These are phyloP conservation scores for Neurospora sp. DNA, from an alignment of 495 filamentous ascomycete species.

Conservation along the genomic window DNA sequence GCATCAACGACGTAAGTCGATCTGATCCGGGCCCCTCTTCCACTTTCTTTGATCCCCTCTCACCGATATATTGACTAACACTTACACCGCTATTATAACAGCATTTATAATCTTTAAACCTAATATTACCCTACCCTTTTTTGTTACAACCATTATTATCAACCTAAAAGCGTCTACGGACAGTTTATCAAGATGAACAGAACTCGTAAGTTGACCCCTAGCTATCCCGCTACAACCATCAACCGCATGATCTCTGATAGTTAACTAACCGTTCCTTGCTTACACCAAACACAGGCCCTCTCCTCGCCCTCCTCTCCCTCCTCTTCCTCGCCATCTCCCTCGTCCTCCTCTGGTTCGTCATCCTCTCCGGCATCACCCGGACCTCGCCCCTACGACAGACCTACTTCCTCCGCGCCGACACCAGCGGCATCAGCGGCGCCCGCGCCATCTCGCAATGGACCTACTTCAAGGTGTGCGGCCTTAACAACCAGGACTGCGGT, in stretches of 20 bases:
- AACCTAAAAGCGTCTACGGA: neutral
- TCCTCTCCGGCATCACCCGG: slow-evolving; percentile 58
- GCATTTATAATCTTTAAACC: neutral
- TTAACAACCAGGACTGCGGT: slow-evolving; percentile 38
- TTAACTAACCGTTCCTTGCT: neutral
- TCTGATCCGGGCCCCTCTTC: neutral
- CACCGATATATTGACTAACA: neutral
- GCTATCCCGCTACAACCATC: neutral
- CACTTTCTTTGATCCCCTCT: neutral
- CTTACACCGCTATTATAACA: neutral
- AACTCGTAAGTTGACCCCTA: slow-evolving; percentile 13
- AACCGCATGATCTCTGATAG: neutral
- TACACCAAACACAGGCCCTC: slow-evolving; percentile 16
- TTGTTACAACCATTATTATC: neutral
- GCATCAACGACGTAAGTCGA: neutral
- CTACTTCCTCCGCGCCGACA: slow-evolving; percentile 74
- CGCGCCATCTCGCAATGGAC: slow-evolving; percentile 67
- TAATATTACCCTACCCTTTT: neutral
- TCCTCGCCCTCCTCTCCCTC: slow-evolving; percentile 46
- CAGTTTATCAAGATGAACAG: slow-evolving; percentile 8
- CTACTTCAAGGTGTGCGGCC: slow-evolving; percentile 62
- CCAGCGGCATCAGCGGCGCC: slow-evolving; percentile 57
- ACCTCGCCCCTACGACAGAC: slow-evolving; percentile 56
- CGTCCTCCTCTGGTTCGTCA: slow-evolving; percentile 68
- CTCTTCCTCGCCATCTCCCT: slow-evolving; percentile 65